These are phyloP conservation scores for Trematosphaeria pertusa DNA, from an alignment of 2,329 filamentous ascomycete genomes.

Conservation along the genomic window DNA sequence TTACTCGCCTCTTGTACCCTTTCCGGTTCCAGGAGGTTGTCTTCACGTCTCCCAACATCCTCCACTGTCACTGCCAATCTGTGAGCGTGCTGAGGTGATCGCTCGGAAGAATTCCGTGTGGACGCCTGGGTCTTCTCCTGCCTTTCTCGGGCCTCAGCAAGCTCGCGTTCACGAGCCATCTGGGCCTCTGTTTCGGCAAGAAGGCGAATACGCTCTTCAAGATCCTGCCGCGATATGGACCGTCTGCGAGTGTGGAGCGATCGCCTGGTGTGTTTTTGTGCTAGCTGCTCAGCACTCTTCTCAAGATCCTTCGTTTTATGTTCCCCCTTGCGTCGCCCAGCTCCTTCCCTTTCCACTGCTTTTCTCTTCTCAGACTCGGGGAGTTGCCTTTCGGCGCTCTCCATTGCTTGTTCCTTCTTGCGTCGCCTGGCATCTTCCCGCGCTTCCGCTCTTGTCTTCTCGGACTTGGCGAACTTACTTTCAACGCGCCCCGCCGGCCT, in stretches of 20 bases:
- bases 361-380: constrained; percentile 28
- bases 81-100: too few relatives aligned
- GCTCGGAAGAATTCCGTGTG: too few relatives aligned
- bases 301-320: too few relatives aligned
- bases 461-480: constrained; percentile 24
- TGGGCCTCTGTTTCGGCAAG: constrained; percentile 19
- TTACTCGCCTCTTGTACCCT: too few relatives aligned
- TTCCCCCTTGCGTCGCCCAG: too few relatives aligned
- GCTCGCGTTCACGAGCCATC: constrained; percentile 24
- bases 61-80: too few relatives aligned
- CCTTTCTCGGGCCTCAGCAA: constrained; percentile 24
- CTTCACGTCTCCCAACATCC: too few relatives aligned
- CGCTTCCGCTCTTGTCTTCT: constrained; percentile 25
- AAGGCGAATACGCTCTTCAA: constrained; percentile 12
- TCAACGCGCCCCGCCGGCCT: constrained; percentile 30
- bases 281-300: too few relatives aligned
- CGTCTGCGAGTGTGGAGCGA: constrained; percentile 23
- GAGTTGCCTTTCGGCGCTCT: constrained; percentile 18
- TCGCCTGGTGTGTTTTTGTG: constrained; percentile 22
- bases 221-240: constrained; percentile 20
- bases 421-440: constrained; percentile 17
- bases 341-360: too few relatives aligned
- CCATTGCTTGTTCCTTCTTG: constrained; percentile 15
- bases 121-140: constrained; percentile 20
- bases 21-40: too few relatives aligned